phyloP scores from a whole-genome alignment of 345 rosid species.

The Geranium brycei region DNA sequence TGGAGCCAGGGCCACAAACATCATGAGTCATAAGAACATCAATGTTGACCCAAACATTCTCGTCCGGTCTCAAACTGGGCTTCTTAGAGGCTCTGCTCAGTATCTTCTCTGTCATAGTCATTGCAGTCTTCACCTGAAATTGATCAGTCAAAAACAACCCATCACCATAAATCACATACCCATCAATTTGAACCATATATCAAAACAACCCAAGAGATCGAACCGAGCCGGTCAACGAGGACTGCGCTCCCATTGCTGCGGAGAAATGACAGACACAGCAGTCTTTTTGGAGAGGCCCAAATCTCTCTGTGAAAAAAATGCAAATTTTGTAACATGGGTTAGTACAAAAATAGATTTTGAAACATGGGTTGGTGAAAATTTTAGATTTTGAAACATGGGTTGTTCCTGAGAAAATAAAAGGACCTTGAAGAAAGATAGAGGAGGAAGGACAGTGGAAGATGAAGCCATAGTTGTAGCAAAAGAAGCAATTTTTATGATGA shows the following conservation, averaged over 20 bases:
- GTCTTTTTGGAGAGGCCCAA: conserved; percentile 23
- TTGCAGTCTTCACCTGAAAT: conserved; percentile 69
- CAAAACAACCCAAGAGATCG: conserved; percentile 9
- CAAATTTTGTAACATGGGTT: too few relatives aligned
- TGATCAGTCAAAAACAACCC: not conserved
- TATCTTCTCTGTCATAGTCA: conserved; percentile 98
- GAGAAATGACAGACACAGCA: conserved; percentile 55
- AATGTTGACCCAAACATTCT: conserved; percentile 86
- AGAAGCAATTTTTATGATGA: too few relatives aligned
- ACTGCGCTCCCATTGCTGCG: conserved; percentile 57
- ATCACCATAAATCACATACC: not conserved
- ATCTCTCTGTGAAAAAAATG: conserved; percentile 26
- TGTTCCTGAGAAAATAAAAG: too few relatives aligned
- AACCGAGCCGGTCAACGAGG: conserved; percentile 84
- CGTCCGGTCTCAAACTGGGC: conserved; percentile 64
- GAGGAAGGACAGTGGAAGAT: not conserved
- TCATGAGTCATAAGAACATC: conserved; percentile 95
- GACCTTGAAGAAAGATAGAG: not conserved
- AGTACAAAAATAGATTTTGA: too few relatives aligned
- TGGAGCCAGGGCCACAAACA: conserved; percentile 90
- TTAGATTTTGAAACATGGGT: not conserved
- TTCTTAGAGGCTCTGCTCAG: conserved; percentile 71
- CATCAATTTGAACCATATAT: not conserved
- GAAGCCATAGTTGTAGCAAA: not conserved
- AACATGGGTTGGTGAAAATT: too few relatives aligned